Evolutionary conservation across 192 early-diverging fungal species (phyloP), one percentile per base, ranked within the genome.

Genomic region (Mortierella antarctica): DNA sequence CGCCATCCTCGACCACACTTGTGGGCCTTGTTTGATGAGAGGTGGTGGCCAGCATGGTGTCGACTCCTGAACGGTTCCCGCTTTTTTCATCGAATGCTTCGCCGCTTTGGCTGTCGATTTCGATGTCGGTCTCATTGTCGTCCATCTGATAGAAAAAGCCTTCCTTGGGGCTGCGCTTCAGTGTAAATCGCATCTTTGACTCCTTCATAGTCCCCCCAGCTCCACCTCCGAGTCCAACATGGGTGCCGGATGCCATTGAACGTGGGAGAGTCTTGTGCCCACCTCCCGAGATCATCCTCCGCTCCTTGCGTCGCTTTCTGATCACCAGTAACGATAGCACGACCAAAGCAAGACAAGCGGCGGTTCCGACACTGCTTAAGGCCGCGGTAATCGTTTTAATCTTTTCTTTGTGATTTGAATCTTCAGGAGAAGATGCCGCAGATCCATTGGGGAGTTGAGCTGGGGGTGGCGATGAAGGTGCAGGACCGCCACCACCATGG

Each of bases 121-220:
- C 31, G 31, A 49, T 52, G 1, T 63, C 45, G 10, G 58, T 63
- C 8, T 59, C 67, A 11, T 76, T 44, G 7, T 78, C 74, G 14
- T 80, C 70, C 69, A 80, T 80, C 55, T 72, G 21, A 47, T 72
- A 66, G 60, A 80, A 80, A 14, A 72, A 56, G 0, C 77, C 70
- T 17, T 65, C 69, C 20, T 70, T 55, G 9, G 70, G 58, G 1
- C 56, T 44, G 21, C 63, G 68, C 10, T 20, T 45, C 17, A 66
- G 8, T 46, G 56, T 7, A 10, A 62, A 61, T 17, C 50, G 41
- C 14, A 50, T 48, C 56, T 71, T 76, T 14, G 54, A 23, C n/a
- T 76, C 74, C 53, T 58, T 76, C 74, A 64, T 69, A 8, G 51
- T 54, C 15, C 18, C 65, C 2, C 58, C 76, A 47, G 63, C 45